A percentile compares a stretch with the other conserved stretches of the same genome.
phyloP scores from a whole-genome alignment of 345 rosid species.

The rapeseed (Brassica napus) region Da-Ae NC_063437.1:19982001-19982500 shows the following conservation, averaged over 20 bases:
- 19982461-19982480: slow-evolving; percentile 11
- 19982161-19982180: neutral
- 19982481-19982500: slow-evolving; percentile 26
- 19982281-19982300: slow-evolving; percentile 24
- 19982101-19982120: neutral
- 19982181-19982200: slow-evolving; percentile 18
- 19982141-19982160: neutral
- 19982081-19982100: slow-evolving; percentile 1
- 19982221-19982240: slow-evolving; percentile 28
- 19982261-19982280: slow-evolving; percentile 12
- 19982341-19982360: slow-evolving; percentile 19
- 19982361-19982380: slow-evolving; percentile 29
- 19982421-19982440: slow-evolving; percentile 31
- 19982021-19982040: neutral
- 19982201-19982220: slow-evolving; percentile 32
- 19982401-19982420: slow-evolving; percentile 35
- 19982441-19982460: slow-evolving; percentile 28
- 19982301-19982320: slow-evolving; percentile 11
- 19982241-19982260: slow-evolving; percentile 21
- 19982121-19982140: neutral
- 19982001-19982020: neutral
- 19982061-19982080: neutral
- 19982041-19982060: neutral
- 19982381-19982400: slow-evolving; percentile 15
- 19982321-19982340: slow-evolving; percentile 2